phyloP scores from a whole-genome alignment of 306 rosid species.

The Malus asiatica region DNA sequence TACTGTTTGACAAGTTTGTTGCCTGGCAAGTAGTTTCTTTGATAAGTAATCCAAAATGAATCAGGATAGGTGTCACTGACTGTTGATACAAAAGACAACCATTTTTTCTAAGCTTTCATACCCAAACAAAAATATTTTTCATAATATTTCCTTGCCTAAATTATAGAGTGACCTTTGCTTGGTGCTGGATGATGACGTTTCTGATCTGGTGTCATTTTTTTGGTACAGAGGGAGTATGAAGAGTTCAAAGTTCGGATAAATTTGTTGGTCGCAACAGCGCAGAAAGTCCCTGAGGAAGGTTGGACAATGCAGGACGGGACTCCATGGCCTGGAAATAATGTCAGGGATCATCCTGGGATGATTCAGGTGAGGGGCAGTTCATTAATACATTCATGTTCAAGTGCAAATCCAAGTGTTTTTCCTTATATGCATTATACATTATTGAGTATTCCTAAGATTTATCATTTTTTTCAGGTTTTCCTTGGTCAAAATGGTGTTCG shows the following conservation, averaged over 20 bases:
- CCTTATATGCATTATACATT: background rate
- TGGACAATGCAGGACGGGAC: slow-evolving; percentile 99
- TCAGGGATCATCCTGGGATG: slow-evolving; percentile 96
- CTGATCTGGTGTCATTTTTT: slow-evolving; percentile 12
- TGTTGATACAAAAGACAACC: background rate
- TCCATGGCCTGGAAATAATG: slow-evolving; percentile 94
- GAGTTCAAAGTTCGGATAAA: slow-evolving; percentile 85
- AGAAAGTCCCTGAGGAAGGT: slow-evolving; percentile 91
- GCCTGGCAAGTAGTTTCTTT: background rate
- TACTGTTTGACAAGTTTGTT: background rate
- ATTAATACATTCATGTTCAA: background rate
- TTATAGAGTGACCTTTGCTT: background rate
- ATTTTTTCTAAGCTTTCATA: background rate
- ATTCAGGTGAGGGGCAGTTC: slow-evolving; percentile 52
- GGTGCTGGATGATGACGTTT: background rate
- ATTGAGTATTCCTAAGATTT: background rate
- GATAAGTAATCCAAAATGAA: background rate
- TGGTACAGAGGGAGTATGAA: slow-evolving; percentile 77
- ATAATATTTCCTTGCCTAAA: background rate
- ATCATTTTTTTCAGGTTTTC: slow-evolving; percentile 53
- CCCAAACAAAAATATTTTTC: background rate
- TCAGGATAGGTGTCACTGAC: background rate
- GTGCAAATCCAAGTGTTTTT: background rate
- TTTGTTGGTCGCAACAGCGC: slow-evolving; percentile 72
- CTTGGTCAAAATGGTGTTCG: slow-evolving; percentile 90